These are phyloP conservation scores for Talaromyces borbonicus DNA, from an alignment of 495 filamentous ascomycete genomes.

Conservation along the genomic window DNA sequence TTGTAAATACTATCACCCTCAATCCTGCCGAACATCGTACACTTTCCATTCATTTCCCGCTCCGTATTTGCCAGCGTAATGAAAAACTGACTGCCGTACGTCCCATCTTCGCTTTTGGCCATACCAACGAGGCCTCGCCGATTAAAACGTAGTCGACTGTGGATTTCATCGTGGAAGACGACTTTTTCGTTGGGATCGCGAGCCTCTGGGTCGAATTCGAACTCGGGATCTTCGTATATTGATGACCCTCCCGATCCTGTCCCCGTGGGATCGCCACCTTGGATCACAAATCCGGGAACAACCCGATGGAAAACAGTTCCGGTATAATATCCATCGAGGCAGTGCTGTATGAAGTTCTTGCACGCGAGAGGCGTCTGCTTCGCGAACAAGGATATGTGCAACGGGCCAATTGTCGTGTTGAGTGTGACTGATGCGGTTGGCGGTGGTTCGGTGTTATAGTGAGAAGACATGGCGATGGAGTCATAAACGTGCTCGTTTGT, in stretches of 20 bases:
- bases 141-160: conserved; percentile 86
- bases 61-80: conserved; percentile 73
- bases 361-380: conserved; percentile 84
- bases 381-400: conserved; percentile 86
- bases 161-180: conserved; percentile 80
- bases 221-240: conserved; percentile 79
- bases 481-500: no score
- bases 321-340: conserved; percentile 88
- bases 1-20: conserved; percentile 95
- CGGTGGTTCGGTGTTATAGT: conserved; percentile 91
- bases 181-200: conserved; percentile 46
- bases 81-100: conserved; percentile 95
- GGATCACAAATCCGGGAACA: conserved; percentile 82
- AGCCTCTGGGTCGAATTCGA: conserved; percentile 58
- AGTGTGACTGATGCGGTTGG: conserved; percentile 84
- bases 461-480: conserved; percentile 55
- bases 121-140: conserved; percentile 80
- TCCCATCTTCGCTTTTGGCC: conserved; percentile 65
- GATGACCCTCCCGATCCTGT: conserved; percentile 86
- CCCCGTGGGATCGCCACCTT: conserved; percentile 89
- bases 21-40: conserved; percentile 88
- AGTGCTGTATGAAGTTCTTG: conserved; percentile 93
- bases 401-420: conserved; percentile 78
- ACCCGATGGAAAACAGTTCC: conserved; percentile 89
- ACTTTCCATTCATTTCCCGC: conserved; percentile 77